phyloP scores from a whole-genome alignment of 257 asterid genomes.

The Solanum tarapatanum region DNA sequence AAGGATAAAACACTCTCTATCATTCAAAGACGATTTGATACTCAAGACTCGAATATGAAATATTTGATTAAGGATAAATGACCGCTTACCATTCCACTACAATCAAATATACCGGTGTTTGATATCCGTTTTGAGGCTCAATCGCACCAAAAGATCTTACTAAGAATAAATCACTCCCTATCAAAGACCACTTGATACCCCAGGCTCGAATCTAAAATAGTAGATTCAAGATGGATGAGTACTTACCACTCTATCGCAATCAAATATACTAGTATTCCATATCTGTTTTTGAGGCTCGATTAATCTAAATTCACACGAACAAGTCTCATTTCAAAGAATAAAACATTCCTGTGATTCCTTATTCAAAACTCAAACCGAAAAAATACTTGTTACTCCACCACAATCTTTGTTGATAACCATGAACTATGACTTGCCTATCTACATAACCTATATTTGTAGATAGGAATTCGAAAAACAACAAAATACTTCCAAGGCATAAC shows the following conservation, averaged over 20 bases:
- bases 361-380: not conserved
- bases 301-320: not conserved
- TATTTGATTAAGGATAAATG: not conserved
- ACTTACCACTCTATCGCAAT: not conserved
- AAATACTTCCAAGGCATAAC: not conserved
- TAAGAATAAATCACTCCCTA: not conserved
- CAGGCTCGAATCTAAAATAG: rapidly evolving
- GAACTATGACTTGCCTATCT: not conserved
- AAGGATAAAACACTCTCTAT: not conserved
- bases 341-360: not conserved
- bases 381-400: not conserved
- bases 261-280: rapidly evolving
- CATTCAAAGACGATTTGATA: not conserved
- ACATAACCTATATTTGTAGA: not conserved
- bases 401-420: not conserved
- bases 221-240: no score
- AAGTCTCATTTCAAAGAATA: not conserved
- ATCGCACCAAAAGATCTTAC: not conserved
- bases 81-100: not conserved
- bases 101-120: no score
- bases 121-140: not conserved
- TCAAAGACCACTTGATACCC: not conserved
- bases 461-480: not conserved
- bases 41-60: not conserved
- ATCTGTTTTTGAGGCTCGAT: not conserved